Evolutionary conservation across 2,329 filamentous ascomycete genomes (phyloP), one percentile per base, ranked within the genome.

Genomic region (Apiospora malaysiana): DNA sequence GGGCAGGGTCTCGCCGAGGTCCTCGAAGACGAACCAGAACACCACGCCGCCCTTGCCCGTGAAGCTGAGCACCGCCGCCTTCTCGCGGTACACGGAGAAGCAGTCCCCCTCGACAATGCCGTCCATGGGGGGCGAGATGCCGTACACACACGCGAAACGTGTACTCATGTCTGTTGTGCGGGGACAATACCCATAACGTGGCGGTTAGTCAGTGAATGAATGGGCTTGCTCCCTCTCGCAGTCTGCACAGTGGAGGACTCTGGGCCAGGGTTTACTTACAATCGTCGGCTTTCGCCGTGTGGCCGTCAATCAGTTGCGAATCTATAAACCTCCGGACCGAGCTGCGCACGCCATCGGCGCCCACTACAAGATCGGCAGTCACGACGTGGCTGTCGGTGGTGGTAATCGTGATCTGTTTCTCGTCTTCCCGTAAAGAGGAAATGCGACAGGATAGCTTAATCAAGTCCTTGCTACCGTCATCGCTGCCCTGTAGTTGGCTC

Each of bases 271-370:
- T 10, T 42, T 42, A 42, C 40, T 42, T 42, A 42, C 40, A 42
- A 42, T 42, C 40, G 40, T 42, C 40, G 5, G 40, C 40, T 42
- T 42, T 42, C 10, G 40, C 6, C 40, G 40, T 6, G 40, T 42
- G 40, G 40, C 40, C 40, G 40, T 42, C 49, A 56, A 56, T 14
- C 49, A 8, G 49, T 27, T n/a, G 21, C 49, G 49, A 56, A 27
- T 56, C 49, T n/a, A 56, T 56, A 14, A 56, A 56, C 5, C 72
- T 66, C 9, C 83, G 74, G 1, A 82, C 76, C 0, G 71, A 73
- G 73, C 83, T 85, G 70, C 83, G 78, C 25, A 85, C 78, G 0
- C 84, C 83, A 59, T 85, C 83, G 0, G 81, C 79, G 0, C 83
- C 82, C 0, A 84, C 75, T 0, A 85, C 73, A 0, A 85, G 72